phyloP scores from a whole-genome alignment of 257 asterid genomes.

The Salvia splendens region DNA sequence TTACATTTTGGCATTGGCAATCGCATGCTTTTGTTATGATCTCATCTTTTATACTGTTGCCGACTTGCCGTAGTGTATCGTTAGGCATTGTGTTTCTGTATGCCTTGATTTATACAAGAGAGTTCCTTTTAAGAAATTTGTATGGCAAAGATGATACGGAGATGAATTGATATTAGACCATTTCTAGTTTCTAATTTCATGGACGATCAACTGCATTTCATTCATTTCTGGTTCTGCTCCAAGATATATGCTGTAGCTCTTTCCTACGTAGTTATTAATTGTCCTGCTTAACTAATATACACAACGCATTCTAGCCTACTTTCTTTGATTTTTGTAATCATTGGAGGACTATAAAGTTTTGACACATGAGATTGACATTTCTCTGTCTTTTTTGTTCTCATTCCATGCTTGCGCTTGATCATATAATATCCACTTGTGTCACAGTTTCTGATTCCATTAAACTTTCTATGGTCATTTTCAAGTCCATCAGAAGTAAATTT shows the following conservation, averaged over 20 bases:
- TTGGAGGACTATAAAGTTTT: background rate
- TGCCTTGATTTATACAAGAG: conserved; percentile 5
- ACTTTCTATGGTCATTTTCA: conserved; percentile 6
- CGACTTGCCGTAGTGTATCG: background rate
- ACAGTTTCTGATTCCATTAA: conserved; percentile 16
- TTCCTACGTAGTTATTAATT: background rate
- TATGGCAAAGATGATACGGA: background rate
- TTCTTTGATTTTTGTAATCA: conserved; percentile 1
- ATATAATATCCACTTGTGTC: background rate
- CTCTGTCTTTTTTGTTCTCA: background rate
- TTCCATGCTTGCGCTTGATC: conserved; percentile 15
- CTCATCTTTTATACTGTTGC: conserved; percentile 8
- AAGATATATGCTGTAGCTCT: conserved; percentile 3
- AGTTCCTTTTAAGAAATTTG: background rate
- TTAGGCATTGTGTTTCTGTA: background rate
- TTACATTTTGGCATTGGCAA: conserved; percentile 18
- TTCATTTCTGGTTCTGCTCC: too few relatives aligned
- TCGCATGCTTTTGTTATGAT: conserved; percentile 26
- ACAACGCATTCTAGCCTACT: background rate
- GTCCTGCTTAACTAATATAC: background rate
- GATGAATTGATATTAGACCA: background rate
- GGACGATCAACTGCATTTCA: conserved; percentile 1
- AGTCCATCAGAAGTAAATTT: background rate
- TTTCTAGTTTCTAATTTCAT: conserved; percentile 2
- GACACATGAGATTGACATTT: conserved; percentile 11